Conservation (phyloP, 371 early-diverging fungal species). For the Apophysomyces variabilis region DNA sequence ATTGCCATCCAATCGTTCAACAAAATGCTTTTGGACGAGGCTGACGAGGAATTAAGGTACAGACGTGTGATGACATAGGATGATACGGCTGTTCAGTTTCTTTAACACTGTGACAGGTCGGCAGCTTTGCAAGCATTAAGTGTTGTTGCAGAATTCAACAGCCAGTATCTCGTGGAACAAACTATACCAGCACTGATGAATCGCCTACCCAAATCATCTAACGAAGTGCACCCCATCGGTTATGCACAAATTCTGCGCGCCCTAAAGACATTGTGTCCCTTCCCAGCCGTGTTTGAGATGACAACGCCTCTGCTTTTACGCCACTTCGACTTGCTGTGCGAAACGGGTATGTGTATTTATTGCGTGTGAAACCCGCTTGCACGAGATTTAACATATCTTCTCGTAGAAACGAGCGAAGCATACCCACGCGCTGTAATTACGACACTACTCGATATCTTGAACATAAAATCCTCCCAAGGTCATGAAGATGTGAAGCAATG, state of each 20-base stretch:
- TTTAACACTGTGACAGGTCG: conserved; percentile 8
- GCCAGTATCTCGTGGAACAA: conserved; percentile 31
- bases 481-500: conserved; percentile 56
- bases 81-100: neutral
- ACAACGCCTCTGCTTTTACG: conserved; percentile 32
- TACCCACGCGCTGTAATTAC: conserved; percentile 54
- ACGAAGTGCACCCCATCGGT: conserved; percentile 15
- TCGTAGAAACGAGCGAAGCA: conserved; percentile 24
- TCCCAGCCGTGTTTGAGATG: conserved; percentile 33
- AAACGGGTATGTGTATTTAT: conserved; percentile 28
- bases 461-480: conserved; percentile 40
- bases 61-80: neutral
- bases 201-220: conserved; percentile 28
- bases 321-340: conserved; percentile 42
- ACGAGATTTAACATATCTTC: neutral
- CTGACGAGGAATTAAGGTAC: conserved; percentile 58
- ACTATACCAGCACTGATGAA: conserved; percentile 43
- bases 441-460: conserved; percentile 47
- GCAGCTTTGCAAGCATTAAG: conserved; percentile 36
- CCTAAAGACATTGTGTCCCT: conserved; percentile 30
- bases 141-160: conserved; percentile 27
- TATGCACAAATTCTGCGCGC: conserved; percentile 32
- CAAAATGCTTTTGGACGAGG: conserved; percentile 55
- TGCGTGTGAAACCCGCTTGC: neutral
- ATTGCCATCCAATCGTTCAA: conserved; percentile 64